Conservation (phyloP, 805 yeast species). For the Starmerella vitae region DNA sequence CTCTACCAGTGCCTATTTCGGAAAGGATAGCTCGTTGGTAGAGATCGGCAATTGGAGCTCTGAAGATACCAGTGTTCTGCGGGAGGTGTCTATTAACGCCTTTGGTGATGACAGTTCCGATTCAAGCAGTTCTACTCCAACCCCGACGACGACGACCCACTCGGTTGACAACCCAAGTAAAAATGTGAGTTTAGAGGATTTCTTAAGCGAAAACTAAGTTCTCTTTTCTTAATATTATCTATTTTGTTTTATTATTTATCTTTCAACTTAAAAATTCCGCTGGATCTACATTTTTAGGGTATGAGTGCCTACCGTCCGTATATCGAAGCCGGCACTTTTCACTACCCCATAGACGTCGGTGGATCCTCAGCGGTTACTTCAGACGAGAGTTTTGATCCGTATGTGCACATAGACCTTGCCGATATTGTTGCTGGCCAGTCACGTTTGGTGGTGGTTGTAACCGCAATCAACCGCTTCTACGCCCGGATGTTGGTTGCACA, state of each 20-base stretch:
- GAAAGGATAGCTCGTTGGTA: conserved; percentile 25
- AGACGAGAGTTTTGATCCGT: conserved; percentile 13
- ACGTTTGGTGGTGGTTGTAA: conserved; percentile 43
- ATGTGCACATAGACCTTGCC: conserved; percentile 23
- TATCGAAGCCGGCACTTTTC: conserved; percentile 52
- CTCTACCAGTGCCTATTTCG: conserved; percentile 24
- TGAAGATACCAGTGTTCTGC: conserved; percentile 9
- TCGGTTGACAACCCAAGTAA: too few relatives aligned
- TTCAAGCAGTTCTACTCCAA: too few relatives aligned
- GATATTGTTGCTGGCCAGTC: conserved; percentile 30
- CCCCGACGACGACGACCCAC: too few relatives aligned
- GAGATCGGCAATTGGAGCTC: conserved; percentile 37
- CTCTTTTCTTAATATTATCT: too few relatives aligned
- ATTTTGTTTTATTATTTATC: background rate
- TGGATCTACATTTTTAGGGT: background rate
- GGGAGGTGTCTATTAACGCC: background rate
- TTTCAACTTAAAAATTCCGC: background rate
- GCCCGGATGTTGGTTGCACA: conserved; percentile 57
- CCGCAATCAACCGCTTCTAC: conserved; percentile 56
- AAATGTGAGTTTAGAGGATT: conserved; percentile 70
- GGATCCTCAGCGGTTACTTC: conserved; percentile 20
- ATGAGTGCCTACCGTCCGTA: conserved; percentile 40
- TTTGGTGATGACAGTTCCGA: background rate
- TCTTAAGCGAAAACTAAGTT: conserved; percentile 36
- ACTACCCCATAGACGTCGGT: conserved; percentile 28